A percentile compares a stretch with the other conserved stretches of the same genome.
Evolutionary conservation across 768 basidiomycete genomes (phyloP).

Genomic region (Amanita phalloides): DNA sequence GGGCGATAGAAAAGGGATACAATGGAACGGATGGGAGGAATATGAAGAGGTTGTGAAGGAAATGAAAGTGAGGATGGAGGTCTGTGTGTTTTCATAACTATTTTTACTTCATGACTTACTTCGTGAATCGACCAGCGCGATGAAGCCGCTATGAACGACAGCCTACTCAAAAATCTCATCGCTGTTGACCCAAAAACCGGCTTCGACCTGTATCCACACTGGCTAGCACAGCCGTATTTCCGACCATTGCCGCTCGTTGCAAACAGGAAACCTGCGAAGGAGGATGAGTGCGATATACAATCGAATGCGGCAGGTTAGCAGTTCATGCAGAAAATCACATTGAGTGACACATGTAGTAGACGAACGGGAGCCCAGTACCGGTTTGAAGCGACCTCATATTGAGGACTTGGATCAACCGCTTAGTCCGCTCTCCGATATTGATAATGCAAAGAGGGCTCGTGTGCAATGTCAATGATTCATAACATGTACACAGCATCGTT

Average conservation of each 20-base stretch:
- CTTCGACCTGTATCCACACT: conserved; percentile 28
- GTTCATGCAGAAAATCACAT: background rate
- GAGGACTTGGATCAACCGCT: background rate
- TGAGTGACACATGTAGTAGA: background rate
- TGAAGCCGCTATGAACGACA: conserved; percentile 23
- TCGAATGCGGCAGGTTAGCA: background rate
- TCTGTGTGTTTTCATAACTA: conserved; percentile 9
- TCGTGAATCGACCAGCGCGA: conserved; percentile 29
- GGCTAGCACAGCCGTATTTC: conserved; percentile 56
- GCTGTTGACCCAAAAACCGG: conserved; percentile 23
- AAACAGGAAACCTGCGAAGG: background rate
- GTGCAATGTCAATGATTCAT: background rate
- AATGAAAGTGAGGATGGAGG: conserved; percentile 47
- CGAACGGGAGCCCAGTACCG: background rate
- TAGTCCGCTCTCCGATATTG: background rate
- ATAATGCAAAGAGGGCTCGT: background rate
- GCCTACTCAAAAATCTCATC: conserved; percentile 19
- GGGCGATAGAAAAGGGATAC: conserved; percentile 7
- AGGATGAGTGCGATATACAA: background rate
- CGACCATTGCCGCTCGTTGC: conserved; percentile 23
- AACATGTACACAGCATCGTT: background rate
- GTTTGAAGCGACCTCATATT: background rate
- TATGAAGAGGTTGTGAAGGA: conserved; percentile 48
- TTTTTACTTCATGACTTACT: conserved; percentile 2
- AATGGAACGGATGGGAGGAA: conserved; percentile 21